Evolutionary conservation across 805 yeast species (phyloP).

Genomic region (Metschnikowia lachancei): DNA sequence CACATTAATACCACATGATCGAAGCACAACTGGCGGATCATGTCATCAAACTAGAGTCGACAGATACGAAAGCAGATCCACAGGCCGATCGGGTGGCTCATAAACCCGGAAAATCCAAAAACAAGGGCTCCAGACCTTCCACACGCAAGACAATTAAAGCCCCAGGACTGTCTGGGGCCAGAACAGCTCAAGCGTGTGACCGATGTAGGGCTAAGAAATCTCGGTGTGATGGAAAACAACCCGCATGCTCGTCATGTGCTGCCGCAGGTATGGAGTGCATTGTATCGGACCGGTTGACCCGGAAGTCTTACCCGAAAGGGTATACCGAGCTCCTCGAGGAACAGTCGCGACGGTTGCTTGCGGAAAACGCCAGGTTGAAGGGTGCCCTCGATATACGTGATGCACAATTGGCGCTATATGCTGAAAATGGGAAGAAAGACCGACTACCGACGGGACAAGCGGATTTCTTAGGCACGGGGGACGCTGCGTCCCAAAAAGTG

Average conservation of each 20-base stretch:
- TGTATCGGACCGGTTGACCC: constrained; percentile 79
- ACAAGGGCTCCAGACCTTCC: background rate
- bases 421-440: background rate
- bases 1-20: background rate
- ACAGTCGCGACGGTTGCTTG: constrained; percentile 79
- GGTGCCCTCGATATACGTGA: constrained; percentile 64
- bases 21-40: background rate
- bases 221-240: constrained; percentile 72
- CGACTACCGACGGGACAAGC: background rate
- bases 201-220: constrained; percentile 80
- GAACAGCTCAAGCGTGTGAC: constrained; percentile 91
- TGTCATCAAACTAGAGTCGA: background rate
- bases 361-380: constrained; percentile 68
- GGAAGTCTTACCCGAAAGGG: constrained; percentile 88
- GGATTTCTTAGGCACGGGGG: background rate
- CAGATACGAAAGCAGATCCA: background rate
- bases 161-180: constrained; percentile 60
- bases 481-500: background rate
- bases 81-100: background rate
- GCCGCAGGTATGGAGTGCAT: constrained; percentile 85
- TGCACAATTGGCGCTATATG: constrained; percentile 49
- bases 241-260: constrained; percentile 73
- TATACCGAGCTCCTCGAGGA: constrained; percentile 89
- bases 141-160: constrained; percentile 50
- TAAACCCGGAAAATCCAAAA: background rate